A percentile compares a stretch with the other conserved stretches of the same genome.
Conservation (phyloP, 2,329 filamentous ascomycete species). For the Orbilia brochopaga region DNA sequence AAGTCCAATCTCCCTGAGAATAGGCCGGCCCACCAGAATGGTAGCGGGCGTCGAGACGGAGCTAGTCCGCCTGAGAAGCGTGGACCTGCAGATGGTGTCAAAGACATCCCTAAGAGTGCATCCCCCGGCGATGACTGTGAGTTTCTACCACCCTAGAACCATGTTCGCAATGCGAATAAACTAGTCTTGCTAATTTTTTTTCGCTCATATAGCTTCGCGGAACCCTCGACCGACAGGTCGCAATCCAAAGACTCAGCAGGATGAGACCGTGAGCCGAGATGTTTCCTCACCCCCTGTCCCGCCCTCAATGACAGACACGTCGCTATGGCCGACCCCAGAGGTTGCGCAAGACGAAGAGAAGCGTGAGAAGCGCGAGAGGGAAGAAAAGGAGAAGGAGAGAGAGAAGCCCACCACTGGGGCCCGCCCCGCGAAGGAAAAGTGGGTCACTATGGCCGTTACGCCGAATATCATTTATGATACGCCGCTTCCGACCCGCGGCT, state of each 20-base stretch:
- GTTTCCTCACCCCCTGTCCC: slow-evolving; percentile 58
- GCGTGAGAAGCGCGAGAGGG: slow-evolving; percentile 64
- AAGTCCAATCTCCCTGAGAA: slow-evolving; percentile 39
- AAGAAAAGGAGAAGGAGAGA: slow-evolving; percentile 67
- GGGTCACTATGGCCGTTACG: slow-evolving; percentile 81
- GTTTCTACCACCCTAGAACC: background rate
- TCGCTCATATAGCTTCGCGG: slow-evolving; percentile 27
- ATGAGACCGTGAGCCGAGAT: slow-evolving; percentile 55
- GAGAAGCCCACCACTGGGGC: slow-evolving; percentile 68
- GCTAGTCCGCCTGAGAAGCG: slow-evolving; percentile 30
- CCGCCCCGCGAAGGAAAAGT: slow-evolving; percentile 74
- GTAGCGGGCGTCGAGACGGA: slow-evolving; percentile 39
- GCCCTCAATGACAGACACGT: slow-evolving; percentile 76
- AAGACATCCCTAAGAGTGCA: slow-evolving; percentile 23
- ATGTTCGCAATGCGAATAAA: no score
- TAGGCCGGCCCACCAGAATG: slow-evolving; percentile 22
- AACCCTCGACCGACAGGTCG: slow-evolving; percentile 29
- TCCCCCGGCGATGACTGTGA: slow-evolving; percentile 40
- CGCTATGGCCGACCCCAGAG: slow-evolving; percentile 90
- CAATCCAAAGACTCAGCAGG: slow-evolving; percentile 43
- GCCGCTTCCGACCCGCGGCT: slow-evolving; percentile 66
- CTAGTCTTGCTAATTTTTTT: slow-evolving; percentile 1
- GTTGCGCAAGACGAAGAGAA: slow-evolving; percentile 76
- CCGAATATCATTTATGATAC: slow-evolving; percentile 88
- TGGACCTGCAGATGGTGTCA: slow-evolving; percentile 22